Evolutionary conservation across 2,329 filamentous ascomycete genomes (phyloP).

Genomic region (Calonectria montana): DNA sequence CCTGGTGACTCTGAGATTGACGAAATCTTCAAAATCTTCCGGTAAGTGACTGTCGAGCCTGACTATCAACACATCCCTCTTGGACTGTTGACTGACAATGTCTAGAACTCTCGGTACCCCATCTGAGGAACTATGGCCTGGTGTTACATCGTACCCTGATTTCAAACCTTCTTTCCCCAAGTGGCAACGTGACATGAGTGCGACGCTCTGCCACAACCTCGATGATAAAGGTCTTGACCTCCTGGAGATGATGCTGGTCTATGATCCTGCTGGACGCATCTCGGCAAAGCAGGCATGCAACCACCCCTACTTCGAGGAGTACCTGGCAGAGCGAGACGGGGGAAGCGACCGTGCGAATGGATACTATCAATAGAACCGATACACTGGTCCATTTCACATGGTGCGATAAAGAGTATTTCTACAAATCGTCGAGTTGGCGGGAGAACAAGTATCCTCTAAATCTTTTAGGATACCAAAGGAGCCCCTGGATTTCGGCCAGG

Average conservation of each 20-base stretch:
- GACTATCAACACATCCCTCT: no score
- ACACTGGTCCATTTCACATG: slow-evolving; percentile 37
- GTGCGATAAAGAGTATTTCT: slow-evolving; percentile 28
- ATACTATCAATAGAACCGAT: slow-evolving; percentile 51
- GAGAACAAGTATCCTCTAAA: slow-evolving; percentile 24
- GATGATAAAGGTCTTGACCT: slow-evolving; percentile 79
- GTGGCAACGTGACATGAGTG: slow-evolving; percentile 79
- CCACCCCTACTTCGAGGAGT: slow-evolving; percentile 81
- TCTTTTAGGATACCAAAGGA: slow-evolving; percentile 24
- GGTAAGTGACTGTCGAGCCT: slow-evolving; percentile 60
- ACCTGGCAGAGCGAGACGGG: slow-evolving; percentile 44
- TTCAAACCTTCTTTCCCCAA: slow-evolving; percentile 94
- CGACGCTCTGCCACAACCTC: slow-evolving; percentile 76
- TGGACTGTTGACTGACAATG: slow-evolving; percentile 20
- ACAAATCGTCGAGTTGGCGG: slow-evolving; percentile 6
- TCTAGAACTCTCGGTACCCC: slow-evolving; percentile 82
- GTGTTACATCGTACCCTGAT: slow-evolving; percentile 93
- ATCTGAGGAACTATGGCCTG: slow-evolving; percentile 84
- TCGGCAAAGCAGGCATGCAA: slow-evolving; percentile 89
- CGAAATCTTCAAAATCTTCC: slow-evolving; percentile 70
- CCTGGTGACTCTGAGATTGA: slow-evolving; percentile 81
- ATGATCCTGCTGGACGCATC: slow-evolving; percentile 87
- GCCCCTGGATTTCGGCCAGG: slow-evolving; percentile 14
- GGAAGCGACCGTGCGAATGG: slow-evolving; percentile 45
- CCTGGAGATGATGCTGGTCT: slow-evolving; percentile 79